phyloP scores from a whole-genome alignment of 192 early-diverging fungal species.

The Phlyctochytrium planicorne region DNA sequence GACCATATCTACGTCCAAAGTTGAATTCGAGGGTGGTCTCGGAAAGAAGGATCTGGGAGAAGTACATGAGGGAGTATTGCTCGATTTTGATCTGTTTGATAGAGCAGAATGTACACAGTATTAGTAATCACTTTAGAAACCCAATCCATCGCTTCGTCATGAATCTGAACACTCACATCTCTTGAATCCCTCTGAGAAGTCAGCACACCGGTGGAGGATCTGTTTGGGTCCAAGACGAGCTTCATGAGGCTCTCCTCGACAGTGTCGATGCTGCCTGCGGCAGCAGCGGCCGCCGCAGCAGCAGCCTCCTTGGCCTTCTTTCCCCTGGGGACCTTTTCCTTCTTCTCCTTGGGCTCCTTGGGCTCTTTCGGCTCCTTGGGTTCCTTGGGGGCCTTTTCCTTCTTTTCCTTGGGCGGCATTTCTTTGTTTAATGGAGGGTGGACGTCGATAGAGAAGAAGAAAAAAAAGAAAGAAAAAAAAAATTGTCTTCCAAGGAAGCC shows the following conservation, averaged over 20 bases:
- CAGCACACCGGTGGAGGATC: slow-evolving; percentile 88
- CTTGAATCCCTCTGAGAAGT: slow-evolving; percentile 86
- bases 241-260: slow-evolving; percentile 32
- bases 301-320: slow-evolving; percentile 25
- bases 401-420: slow-evolving; percentile 26
- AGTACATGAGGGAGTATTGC: slow-evolving; percentile 88
- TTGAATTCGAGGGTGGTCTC: slow-evolving; percentile 97
- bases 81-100: slow-evolving; percentile 74
- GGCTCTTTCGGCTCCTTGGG: slow-evolving; percentile 9
- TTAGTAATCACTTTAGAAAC: background rate
- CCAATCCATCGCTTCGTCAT: background rate
- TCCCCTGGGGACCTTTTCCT: slow-evolving; percentile 22
- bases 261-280: slow-evolving; percentile 19
- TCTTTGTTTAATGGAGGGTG: background rate
- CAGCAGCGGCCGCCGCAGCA: slow-evolving; percentile 7
- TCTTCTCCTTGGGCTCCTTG: slow-evolving; percentile 17
- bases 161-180: slow-evolving; percentile 53
- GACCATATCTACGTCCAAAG: slow-evolving; percentile 96
- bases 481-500: background rate
- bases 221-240: slow-evolving; percentile 67
- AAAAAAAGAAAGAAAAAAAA: slow-evolving; percentile 17
- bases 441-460: slow-evolving; percentile 10
- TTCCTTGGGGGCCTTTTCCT: slow-evolving; percentile 19
- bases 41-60: slow-evolving; percentile 90
- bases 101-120: background rate